Base-by-base conservation (phyloP, 2,329 filamentous ascomycete genomes). In the Pseudogymnoascus sp. region DNA sequence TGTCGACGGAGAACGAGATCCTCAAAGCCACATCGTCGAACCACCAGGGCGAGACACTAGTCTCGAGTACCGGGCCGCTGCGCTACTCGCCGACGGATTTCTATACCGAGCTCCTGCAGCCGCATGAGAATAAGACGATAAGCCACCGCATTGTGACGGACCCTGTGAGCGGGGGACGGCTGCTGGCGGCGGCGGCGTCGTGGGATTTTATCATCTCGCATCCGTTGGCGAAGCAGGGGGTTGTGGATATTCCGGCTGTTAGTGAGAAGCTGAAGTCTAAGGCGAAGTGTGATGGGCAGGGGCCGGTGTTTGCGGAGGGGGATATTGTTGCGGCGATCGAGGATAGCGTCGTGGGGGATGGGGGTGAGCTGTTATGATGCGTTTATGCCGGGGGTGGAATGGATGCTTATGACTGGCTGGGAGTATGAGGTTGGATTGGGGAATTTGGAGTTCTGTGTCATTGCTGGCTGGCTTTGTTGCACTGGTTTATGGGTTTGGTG, bases 161-260 rank as follows among this genome's bases (percentile, higher is more conserved):
- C 40, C 80, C 84, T n/a, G 77, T 80, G 11, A 80, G 77, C 1
- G 89, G 89, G 4, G 86, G 91, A 73, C 81, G 82, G 31, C 77
- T 96, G 12, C 79, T 95, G 5, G 88, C 88, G 39, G 88, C 88
- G 0, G 87, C 87, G 16, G 90, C 91, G 1, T 88, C 92, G 0
- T 97, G 93, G 93, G 93, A 97, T 71, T 80, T 92, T 62, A 95
- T 97, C 65, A 89, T 96, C 71, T 81, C 79, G 62, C 91, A 96
- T 74, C 85, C 90, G 5, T 77, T 92, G 7, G 96, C 89, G 73
- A 85, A 86, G 73, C 82, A 83, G 57, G 91, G 92, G 0, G 79
- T 90, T 18, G 87, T 97, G 26, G 90, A 97, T 74, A 86, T 97
- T 11, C 87, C 82, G 39, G 83, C 89, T 72, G 89, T 97, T 34